Evolutionary conservation across 2,329 filamentous ascomycete genomes (phyloP).

Genomic region (Hypoxylon sp.): DNA sequence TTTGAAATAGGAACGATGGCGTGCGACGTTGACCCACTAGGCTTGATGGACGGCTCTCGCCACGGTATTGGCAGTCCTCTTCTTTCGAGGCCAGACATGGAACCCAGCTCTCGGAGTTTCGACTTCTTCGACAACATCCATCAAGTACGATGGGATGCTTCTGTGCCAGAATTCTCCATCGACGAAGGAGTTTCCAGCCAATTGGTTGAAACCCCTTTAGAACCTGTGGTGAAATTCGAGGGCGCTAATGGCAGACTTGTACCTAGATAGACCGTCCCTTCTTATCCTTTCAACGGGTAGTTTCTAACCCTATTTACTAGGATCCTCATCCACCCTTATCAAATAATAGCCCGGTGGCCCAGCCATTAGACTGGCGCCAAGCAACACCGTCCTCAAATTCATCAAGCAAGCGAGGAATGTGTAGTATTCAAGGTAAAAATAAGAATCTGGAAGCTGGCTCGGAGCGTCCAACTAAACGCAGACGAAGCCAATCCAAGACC

Average conservation of each 20-base stretch:
- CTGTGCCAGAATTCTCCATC: neutral
- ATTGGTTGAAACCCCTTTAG: neutral
- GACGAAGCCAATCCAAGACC: neutral
- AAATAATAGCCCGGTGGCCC: neutral
- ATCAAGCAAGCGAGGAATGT: neutral
- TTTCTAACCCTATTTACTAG: too few species aligned
- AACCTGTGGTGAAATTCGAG: neutral
- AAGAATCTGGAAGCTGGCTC: neutral
- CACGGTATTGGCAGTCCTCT: neutral
- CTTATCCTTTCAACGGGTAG: neutral
- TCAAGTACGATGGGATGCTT: neutral
- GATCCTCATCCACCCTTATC: neutral
- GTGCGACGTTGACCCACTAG: slow-evolving; percentile 7
- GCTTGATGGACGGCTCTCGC: neutral
- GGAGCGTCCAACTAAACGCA: neutral
- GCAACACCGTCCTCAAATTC: neutral
- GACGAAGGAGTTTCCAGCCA: neutral
- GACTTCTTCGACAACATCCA: neutral
- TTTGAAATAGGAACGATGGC: neutral
- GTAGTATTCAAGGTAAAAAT: neutral
- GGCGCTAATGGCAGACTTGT: neutral
- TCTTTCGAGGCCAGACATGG: neutral
- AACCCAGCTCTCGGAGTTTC: neutral
- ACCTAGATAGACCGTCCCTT: neutral
- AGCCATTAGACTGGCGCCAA: neutral